Evolutionary conservation across 2,329 filamentous ascomycete genomes (phyloP), one percentile per base, ranked within the genome.

Genomic region (Periconia digitata): DNA sequence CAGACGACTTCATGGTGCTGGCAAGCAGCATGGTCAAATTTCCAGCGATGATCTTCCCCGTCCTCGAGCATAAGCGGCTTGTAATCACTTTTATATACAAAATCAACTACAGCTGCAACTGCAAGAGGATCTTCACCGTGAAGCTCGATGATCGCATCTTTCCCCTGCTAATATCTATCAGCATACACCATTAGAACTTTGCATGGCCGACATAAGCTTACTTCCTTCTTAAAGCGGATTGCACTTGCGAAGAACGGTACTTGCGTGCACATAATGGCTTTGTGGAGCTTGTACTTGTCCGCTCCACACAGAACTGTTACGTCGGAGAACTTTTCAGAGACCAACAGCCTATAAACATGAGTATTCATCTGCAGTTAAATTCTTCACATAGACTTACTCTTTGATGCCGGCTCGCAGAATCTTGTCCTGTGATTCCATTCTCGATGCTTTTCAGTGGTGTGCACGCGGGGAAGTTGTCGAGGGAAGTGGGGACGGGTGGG

Each of bases 281-380:
- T 58, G 42, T 61, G 58, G 5, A 55, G 51, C 15, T 49, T 53
- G 40, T 54, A 52, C 1, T 8, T 40, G 18, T 50, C 44, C 0
- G 20, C 10, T 6, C 43, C 43, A 13, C 51, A 61, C 2, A 37
- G 53, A 15, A 59, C 55, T 1, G 34, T 47, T 2, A 59, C 36
- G 23, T 59, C 58, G 3, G 50, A 50, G 22, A 51, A 48, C 3
- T 35, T 17, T 7, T 40, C 39, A 6, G 45, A 38, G 3, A n/a
- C 12, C 21, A 17, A 15, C 20, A 23, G 13, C 20, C 35, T 39
- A n/a, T n/a, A n/a, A n/a, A n/a, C n/a, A n/a, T n/a, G n/a, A n/a
- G n/a, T n/a, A n/a, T n/a, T n/a, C n/a, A n/a, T n/a, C n/a, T n/a
- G n/a, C n/a, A n/a, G n/a, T n/a, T n/a, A n/a, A n/a, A n/a, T n/a